Evolutionary conservation across 2,329 filamentous ascomycete species (phyloP), one percentile per base, ranked within the genome.

Genomic region (Rutstroemia sp.): DNA sequence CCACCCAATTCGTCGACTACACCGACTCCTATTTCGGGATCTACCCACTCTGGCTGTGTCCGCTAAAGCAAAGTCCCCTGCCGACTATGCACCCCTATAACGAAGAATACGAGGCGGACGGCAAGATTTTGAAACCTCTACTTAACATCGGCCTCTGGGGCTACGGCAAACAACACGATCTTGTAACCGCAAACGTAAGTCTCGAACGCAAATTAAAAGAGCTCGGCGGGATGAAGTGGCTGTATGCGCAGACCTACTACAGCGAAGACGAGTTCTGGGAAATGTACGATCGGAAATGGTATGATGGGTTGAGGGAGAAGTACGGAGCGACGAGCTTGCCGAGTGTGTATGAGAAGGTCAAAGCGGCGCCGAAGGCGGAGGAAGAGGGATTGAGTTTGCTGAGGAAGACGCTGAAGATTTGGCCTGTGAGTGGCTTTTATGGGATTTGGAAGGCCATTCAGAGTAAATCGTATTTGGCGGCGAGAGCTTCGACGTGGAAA

Each of bases 221-320:
- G 61, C 78, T 94, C 1, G 84, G 84, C 48, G 90, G 89, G 2
- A 82, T 87, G 75, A 95, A 95, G 74, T 94, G 89, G 87, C 75
- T 95, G 12, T 95, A 95, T 70, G 89, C 89, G 2, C 87, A 92
- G 66, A 87, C 88, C 0, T 95, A 91, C 73, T 94, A 94, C 70
- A 78, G 80, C n/a, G 80, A 87, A 66, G 73, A 78, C 0, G 82
- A 88, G 66, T 90, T 88, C 71, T 88, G 84, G 84, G 65, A 72
- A 37, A 74, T 83, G 51, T 88, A 88, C 68, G 76, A 81, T 49
- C 71, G 73, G 45, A 64, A 68, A 10, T 82, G 78, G 77, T 89
- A 90, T 68, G 78, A 87, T 34, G 73, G 66, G 1, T 72, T 90
- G 62, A 74, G 87, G 16, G 59, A 66, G 23, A 87, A 85, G 67